A percentile compares a stretch with the other conserved stretches of the same genome.
These are phyloP conservation scores for Ephemerocybe angulata DNA, from an alignment of 768 basidiomycete species.

Conservation along the genomic window DNA sequence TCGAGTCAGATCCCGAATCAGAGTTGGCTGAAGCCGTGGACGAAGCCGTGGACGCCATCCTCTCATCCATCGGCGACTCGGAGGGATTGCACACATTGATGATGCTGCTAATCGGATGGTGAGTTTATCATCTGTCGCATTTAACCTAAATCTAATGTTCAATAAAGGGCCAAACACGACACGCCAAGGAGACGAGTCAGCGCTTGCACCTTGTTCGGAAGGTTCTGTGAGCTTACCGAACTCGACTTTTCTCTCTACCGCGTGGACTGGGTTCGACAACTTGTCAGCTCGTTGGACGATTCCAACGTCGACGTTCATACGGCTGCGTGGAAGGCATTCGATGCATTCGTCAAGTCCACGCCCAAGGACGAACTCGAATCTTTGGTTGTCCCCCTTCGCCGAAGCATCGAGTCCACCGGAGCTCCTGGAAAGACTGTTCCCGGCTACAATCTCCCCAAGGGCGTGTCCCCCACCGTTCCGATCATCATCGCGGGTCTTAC, in stretches of 20 bases:
- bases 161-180: constrained; percentile 73
- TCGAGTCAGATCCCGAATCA: constrained; percentile 66
- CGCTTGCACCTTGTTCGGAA: constrained; percentile 71
- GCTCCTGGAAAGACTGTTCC: constrained; percentile 74
- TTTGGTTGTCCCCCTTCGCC: constrained; percentile 82
- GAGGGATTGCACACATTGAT: constrained; percentile 91
- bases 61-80: constrained; percentile 75
- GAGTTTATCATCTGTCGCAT: constrained; percentile 21
- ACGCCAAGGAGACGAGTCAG: constrained; percentile 68
- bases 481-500: constrained; percentile 91
- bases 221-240: constrained; percentile 80
- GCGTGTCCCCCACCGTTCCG: constrained; percentile 77
- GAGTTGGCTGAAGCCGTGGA: constrained; percentile 69
- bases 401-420: constrained; percentile 84
- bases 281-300: constrained; percentile 83
- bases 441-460: constrained; percentile 84
- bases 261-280: constrained; percentile 90
- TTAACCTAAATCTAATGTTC: neutral
- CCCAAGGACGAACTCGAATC: constrained; percentile 93
- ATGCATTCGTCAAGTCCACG: constrained; percentile 82
- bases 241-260: constrained; percentile 83
- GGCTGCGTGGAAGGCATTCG: constrained; percentile 79
- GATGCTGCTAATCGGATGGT: constrained; percentile 88
- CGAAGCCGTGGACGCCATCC: constrained; percentile 69
- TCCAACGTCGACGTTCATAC: constrained; percentile 68